Evolutionary conservation across 805 yeast species (phyloP).

Genomic region (Candida caryicola): DNA sequence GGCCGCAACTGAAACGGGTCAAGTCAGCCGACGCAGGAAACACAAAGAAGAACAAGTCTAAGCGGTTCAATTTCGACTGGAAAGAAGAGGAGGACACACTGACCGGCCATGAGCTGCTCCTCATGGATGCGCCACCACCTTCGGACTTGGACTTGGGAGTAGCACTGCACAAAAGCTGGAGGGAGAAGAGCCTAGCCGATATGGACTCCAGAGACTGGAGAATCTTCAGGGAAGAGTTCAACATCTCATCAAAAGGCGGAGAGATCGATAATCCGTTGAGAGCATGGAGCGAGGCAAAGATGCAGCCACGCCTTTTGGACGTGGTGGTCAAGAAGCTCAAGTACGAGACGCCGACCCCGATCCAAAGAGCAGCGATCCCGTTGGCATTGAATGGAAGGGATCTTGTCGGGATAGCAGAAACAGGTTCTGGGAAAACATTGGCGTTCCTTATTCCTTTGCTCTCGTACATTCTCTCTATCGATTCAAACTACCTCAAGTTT

Average conservation of each 20-base stretch:
- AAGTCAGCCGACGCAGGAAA: not conserved
- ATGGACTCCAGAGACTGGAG: conserved; percentile 92
- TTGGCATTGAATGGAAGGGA: conserved; percentile 58
- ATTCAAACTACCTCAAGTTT: conserved; percentile 30
- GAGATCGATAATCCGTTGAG: conserved; percentile 59
- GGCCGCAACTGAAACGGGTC: conserved; percentile 1
- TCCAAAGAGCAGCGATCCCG: conserved; percentile 88
- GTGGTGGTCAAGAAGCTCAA: conserved; percentile 38
- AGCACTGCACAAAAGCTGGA: conserved; percentile 54
- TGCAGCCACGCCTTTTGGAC: conserved; percentile 36
- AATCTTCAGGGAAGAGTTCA: conserved; percentile 73
- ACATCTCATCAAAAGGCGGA: conserved; percentile 53
- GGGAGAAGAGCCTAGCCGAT: conserved; percentile 53
- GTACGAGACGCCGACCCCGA: conserved; percentile 76
- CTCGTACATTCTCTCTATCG: conserved; percentile 43
- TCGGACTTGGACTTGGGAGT: conserved; percentile 10
- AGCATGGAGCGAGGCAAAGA: conserved; percentile 63
- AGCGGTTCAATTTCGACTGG: conserved; percentile 69
- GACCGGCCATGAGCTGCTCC: conserved; percentile 40
- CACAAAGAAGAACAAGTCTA: conserved; percentile 12
- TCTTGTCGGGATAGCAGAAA: conserved; percentile 87
- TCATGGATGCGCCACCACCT: conserved; percentile 11
- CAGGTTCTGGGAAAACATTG: conserved; percentile 94
- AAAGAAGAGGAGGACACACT: conserved; percentile 64
- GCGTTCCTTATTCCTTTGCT: conserved; percentile 76